A percentile compares a stretch with the other conserved stretches of the same genome.
Conservation (phyloP, 768 basidiomycete species). For the Candolleomyces aberdarensis region DNA sequence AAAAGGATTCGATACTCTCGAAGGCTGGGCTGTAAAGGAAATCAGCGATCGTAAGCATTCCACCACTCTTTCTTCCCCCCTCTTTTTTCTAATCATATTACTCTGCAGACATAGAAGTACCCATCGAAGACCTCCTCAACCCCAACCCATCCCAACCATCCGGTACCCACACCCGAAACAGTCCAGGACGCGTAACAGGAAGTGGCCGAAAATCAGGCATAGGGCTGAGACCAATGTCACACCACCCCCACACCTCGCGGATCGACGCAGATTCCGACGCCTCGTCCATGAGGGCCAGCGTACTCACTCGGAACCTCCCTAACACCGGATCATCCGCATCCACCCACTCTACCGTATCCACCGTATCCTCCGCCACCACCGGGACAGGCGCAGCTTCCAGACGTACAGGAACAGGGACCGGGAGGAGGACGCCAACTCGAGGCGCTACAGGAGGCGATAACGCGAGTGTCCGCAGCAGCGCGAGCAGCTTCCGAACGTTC, state of each 20-base stretch:
- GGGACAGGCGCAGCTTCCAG: constrained; percentile 1
- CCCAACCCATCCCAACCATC: constrained; percentile 27
- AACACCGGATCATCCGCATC: neutral
- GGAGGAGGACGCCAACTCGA: neutral
- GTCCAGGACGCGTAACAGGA: constrained; percentile 4
- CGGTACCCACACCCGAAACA: constrained; percentile 10
- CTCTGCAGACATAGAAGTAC: constrained; percentile 70
- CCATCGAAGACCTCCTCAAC: constrained; percentile 67
- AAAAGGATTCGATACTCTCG: constrained; percentile 80
- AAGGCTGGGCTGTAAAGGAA: constrained; percentile 86
- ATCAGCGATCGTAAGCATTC: constrained; percentile 68
- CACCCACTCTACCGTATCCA: constrained; percentile 1
- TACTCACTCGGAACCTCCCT: constrained; percentile 31
- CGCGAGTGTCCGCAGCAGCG: constrained; percentile 4
- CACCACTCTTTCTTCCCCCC: neutral
- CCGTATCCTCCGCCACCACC: constrained; percentile 9
- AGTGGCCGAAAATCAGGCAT: no score
- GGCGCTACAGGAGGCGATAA: neutral
- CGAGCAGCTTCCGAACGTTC: constrained; percentile 12
- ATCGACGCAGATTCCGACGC: constrained; percentile 40
- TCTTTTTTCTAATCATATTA: neutral
- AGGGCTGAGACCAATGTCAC: constrained; percentile 24
- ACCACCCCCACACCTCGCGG: constrained; percentile 29
- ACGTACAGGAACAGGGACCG: neutral
- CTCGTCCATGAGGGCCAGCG: constrained; percentile 43